Conservation (phyloP, 129 eudicot species). For the Flaveria robusta region DNA sequence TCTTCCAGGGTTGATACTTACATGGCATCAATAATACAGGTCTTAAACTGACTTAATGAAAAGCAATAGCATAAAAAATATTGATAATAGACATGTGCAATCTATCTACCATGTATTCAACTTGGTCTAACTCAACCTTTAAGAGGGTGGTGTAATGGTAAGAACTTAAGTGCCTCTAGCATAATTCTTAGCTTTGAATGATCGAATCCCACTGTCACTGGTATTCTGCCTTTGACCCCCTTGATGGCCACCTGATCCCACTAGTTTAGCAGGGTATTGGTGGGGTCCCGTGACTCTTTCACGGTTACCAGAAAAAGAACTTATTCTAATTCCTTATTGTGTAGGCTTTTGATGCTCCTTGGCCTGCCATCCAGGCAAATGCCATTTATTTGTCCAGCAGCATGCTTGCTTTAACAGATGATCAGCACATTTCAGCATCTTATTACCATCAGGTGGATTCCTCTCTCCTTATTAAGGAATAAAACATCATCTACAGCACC, state of each 20-base stretch:
- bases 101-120: neutral
- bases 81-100: neutral
- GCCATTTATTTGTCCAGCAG: slow-evolving; percentile 90
- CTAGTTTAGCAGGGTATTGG: neutral
- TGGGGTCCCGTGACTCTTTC: neutral
- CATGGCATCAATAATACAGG: slow-evolving; percentile 93
- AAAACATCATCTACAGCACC: neutral
- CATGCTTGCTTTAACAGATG: slow-evolving; percentile 78
- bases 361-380: slow-evolving; percentile 98
- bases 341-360: slow-evolving; percentile 99
- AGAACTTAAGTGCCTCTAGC: neutral
- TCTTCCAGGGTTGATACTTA: slow-evolving; percentile 75
- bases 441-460: slow-evolving; percentile 65
- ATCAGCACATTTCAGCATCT: slow-evolving; percentile 64
- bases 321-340: slow-evolving; percentile 13
- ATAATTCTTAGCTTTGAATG: neutral
- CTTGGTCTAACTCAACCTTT: neutral
- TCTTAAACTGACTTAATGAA: slow-evolving; percentile 11
- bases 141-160: neutral
- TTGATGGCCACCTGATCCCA: neutral
- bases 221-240: neutral
- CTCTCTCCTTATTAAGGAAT: neutral
- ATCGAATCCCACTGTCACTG: neutral
- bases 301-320: neutral
- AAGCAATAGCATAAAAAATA: slow-evolving; percentile 10